phyloP scores from a whole-genome alignment of 805 yeast genomes.

The Kazachstania africana region DNA sequence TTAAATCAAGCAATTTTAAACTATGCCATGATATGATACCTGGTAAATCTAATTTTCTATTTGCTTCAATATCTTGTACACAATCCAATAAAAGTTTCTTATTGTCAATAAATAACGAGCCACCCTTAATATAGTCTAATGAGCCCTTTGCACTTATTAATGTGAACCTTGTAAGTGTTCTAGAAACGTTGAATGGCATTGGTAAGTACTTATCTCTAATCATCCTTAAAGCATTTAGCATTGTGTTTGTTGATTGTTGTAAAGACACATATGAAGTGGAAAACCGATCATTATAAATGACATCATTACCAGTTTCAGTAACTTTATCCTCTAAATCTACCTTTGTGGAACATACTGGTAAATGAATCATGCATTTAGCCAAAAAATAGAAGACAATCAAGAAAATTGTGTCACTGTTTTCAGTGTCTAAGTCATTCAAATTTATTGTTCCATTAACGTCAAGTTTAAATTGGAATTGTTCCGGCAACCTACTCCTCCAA shows the following conservation, averaged over 20 bases:
- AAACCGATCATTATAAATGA: constrained; percentile 20
- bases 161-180: constrained; percentile 53
- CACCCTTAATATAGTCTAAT: constrained; percentile 73
- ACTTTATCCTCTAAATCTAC: constrained; percentile 14
- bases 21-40: constrained; percentile 52
- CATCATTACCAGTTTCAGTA: constrained; percentile 7
- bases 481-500: constrained; percentile 68
- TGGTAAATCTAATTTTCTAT: constrained; percentile 41
- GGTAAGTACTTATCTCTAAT: constrained; percentile 39
- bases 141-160: constrained; percentile 63
- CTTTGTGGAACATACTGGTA: constrained; percentile 46
- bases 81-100: constrained; percentile 42
- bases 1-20: constrained; percentile 42
- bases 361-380: constrained; percentile 50
- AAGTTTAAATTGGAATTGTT: constrained; percentile 47
- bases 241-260: constrained; percentile 57
- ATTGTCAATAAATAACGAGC: constrained; percentile 64
- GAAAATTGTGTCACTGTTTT: constrained; percentile 37
- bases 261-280: constrained; percentile 51
- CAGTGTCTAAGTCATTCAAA: constrained; percentile 8
- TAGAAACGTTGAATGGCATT: constrained; percentile 48
- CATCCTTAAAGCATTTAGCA: constrained; percentile 39
- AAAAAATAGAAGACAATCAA: constrained; percentile 49
- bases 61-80: constrained; percentile 38
- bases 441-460: constrained; percentile 41